Conservation (phyloP, 805 yeast species). For the Zygosaccharomyces rouxii region DNA sequence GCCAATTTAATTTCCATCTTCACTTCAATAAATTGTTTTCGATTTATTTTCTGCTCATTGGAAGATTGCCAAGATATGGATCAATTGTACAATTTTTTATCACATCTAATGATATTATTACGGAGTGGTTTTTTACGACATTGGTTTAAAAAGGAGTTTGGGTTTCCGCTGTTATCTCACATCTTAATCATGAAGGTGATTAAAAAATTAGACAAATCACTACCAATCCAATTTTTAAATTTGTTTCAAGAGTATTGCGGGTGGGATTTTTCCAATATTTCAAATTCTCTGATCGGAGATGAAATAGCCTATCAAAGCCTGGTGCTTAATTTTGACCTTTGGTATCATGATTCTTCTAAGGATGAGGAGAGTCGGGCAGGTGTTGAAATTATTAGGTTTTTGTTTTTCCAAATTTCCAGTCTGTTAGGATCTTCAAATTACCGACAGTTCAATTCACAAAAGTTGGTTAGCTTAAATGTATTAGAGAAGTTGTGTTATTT, state of each 20-base stretch:
- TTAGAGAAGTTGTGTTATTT: conserved; percentile 34
- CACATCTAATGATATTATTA: conserved; percentile 21
- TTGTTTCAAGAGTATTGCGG: conserved; percentile 52
- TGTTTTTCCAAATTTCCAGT: conserved; percentile 55
- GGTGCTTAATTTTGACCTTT: conserved; percentile 59
- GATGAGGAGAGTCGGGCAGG: conserved; percentile 21
- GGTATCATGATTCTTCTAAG: conserved; percentile 36
- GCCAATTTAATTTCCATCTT: conserved; percentile 19
- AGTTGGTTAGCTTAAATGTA: conserved; percentile 50
- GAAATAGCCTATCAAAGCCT: conserved; percentile 52
- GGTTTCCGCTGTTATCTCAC: conserved; percentile 23
- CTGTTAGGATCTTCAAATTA: conserved; percentile 52
- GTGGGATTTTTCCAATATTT: conserved; percentile 46
- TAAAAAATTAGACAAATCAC: conserved; percentile 20
- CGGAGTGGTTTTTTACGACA: conserved; percentile 13
- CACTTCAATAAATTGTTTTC: conserved; percentile 17
- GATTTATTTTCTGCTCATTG: conserved; percentile 16
- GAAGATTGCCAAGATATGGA: conserved; percentile 12
- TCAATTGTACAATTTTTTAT: conserved; percentile 13
- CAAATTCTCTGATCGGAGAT: conserved; percentile 54
- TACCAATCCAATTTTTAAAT: conserved; percentile 45
- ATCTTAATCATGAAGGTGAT: conserved; percentile 15
- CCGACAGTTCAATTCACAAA: conserved; percentile 46
- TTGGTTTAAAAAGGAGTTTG: conserved; percentile 21
- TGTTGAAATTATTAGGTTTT: conserved; percentile 45